Evolutionary conservation across 2,329 filamentous ascomycete species (phyloP), one percentile per base, ranked within the genome.

Genomic region (Aureobasidium sp.): DNA sequence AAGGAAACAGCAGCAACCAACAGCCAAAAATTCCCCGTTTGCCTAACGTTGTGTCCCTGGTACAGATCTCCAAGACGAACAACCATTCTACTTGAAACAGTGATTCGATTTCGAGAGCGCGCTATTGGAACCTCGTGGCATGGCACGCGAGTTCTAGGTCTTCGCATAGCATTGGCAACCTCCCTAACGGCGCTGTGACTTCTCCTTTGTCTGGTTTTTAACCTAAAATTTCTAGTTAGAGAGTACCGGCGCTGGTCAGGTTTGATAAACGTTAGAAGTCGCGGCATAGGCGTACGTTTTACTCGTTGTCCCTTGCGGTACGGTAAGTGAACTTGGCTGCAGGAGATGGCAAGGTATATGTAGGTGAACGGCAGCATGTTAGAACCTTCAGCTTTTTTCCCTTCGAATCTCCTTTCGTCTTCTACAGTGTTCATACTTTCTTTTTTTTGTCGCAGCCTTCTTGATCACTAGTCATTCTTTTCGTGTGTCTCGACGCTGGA

Each of bases 1-100:
- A 39, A 37, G 34, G 50, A 52, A 52, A 52, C 50, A 52, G 37
- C 50, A 52, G 50, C 50, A 52, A 52, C 50, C 50, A 52, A 52
- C 50, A 37, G 47, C 29, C 36, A 34, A 39, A 52, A 37, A 26
- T 12, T 20, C 20, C n/a, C 20, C 50, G 50, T 52, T 52, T 23
- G 20, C 34, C 17, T 36, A 52, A 52, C 50, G 50, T 52, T 27
- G 32, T 27, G 20, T 5, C 39, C 50, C 50, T 52, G 32, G 34
- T 37, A 52, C 20, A 20, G 50, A 52, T 52, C 50, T 37, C n/a
- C 50, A 52, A 52, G 50, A 52, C 39, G 17, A 10, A 52, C 4
- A 3, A 7, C 50, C 27, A 52, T 39, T 52, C 50, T 27, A 52
- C 34, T 9, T 52, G 50, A 52, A 39, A 52, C 50, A 52, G 20